Percentiles rank a stretch among this genome's conserved stretches.
phyloP scores from a whole-genome alignment of 441 rosid species.

The Brassica balearica region DNA sequence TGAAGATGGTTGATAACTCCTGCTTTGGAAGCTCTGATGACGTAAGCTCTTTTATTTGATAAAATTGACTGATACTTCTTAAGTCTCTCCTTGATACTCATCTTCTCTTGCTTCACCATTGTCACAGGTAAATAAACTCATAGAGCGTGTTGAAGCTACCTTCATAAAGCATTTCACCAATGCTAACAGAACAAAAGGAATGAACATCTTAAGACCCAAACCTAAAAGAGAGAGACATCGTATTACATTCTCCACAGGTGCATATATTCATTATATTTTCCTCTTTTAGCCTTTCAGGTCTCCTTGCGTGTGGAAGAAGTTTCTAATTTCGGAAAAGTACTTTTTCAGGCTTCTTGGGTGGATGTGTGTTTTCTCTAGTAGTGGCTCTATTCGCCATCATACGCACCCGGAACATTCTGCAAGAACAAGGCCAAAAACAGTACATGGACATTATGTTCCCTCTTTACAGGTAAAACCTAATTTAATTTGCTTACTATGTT shows the following conservation, averaged over 20 bases:
- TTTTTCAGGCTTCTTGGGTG: conserved; percentile 61
- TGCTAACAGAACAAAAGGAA: conserved; percentile 47
- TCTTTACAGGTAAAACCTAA: conserved; percentile 58
- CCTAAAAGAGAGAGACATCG: conserved; percentile 44
- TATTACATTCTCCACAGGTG: conserved; percentile 47
- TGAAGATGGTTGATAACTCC: conserved; percentile 61
- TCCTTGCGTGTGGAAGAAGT: neutral
- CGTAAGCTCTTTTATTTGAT: conserved; percentile 28
- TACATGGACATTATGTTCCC: conserved; percentile 80
- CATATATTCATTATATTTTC: neutral
- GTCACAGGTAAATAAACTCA: conserved; percentile 43
- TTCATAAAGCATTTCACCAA: conserved; percentile 53
- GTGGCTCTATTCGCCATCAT: conserved; percentile 55
- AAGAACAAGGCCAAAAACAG: conserved; percentile 29
- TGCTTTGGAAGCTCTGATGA: conserved; percentile 59
- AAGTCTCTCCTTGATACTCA: neutral
- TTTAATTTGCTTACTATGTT: neutral
- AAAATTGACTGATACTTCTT: too few species aligned
- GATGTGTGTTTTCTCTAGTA: conserved; percentile 62
- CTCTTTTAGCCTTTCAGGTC: neutral
- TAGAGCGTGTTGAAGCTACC: conserved; percentile 51
- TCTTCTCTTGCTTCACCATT: neutral
- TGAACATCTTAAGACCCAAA: conserved; percentile 48
- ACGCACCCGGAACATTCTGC: conserved; percentile 52
- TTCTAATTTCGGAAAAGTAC: neutral